Conservation (phyloP, 2,329 filamentous ascomycete genomes). For the Helotiales sp. region DNA sequence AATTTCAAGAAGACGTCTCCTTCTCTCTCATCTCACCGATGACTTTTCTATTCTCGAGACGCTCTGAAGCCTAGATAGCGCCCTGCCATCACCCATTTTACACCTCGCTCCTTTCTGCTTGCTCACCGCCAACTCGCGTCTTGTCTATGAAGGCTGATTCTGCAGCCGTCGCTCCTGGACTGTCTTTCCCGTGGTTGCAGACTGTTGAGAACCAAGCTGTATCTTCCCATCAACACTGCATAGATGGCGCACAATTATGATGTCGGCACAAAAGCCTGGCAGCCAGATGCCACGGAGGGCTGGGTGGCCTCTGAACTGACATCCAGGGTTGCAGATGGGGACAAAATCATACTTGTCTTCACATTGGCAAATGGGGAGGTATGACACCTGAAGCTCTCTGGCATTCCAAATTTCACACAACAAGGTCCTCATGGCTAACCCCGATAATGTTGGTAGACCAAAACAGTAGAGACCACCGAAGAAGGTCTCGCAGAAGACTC, state of each 20-base stretch:
- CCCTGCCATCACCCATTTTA: neutral
- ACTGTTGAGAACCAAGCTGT: constrained; percentile 19
- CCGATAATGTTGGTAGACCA: constrained; percentile 55
- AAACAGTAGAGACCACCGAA: constrained; percentile 74
- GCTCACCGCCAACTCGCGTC: neutral
- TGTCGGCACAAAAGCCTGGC: constrained; percentile 96
- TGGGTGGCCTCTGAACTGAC: constrained; percentile 96
- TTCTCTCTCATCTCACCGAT: neutral
- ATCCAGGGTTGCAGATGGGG: constrained; percentile 78
- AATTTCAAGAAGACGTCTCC: neutral
- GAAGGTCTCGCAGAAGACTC: constrained; percentile 71
- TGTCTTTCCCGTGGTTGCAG: constrained; percentile 20
- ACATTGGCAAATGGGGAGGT: constrained; percentile 93
- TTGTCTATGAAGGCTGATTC: constrained; percentile 30
- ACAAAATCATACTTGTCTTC: constrained; percentile 87
- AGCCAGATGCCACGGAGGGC: constrained; percentile 92
- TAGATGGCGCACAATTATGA: constrained; percentile 91
- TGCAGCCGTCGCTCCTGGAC: constrained; percentile 22
- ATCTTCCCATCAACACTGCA: constrained; percentile 23
- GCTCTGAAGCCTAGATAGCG: neutral
- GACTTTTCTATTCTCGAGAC: neutral
- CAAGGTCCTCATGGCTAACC: neutral
- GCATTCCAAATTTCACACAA: neutral
- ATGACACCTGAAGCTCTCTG: constrained; percentile 31
- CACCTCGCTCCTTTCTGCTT: neutral